Percentiles rank a stretch among this genome's conserved stretches.
phyloP scores from a whole-genome alignment of 352 stramenopile species.

The Phytophthora niederhauseri region DNA sequence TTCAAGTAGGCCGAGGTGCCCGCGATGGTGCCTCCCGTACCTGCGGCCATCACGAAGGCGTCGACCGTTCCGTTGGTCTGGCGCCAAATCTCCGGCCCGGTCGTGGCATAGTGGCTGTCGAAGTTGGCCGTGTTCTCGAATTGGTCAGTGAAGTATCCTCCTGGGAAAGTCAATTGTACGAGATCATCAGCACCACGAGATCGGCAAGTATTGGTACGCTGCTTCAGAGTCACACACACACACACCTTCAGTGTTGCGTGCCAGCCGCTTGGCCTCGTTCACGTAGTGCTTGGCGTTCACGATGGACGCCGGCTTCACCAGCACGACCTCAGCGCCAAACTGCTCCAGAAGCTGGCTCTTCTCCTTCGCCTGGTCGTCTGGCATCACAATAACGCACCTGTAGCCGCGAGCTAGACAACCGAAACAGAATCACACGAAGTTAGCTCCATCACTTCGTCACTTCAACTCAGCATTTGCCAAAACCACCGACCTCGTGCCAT shows the following conservation, averaged over 20 bases:
- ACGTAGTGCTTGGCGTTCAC: slow-evolving; percentile 98
- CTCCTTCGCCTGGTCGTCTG: slow-evolving; percentile 97
- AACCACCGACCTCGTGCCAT: slow-evolving; percentile 78
- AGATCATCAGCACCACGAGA: background rate
- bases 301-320: slow-evolving; percentile 94
- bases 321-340: slow-evolving; percentile 88
- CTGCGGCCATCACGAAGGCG: slow-evolving; percentile 98
- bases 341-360: slow-evolving; percentile 83
- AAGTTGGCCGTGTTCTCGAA: slow-evolving; percentile 99
- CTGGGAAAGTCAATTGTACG: slow-evolving; percentile 30
- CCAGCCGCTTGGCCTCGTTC: slow-evolving; percentile 93
- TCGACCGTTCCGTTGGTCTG: slow-evolving; percentile 93
- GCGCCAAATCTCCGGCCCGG: slow-evolving; percentile 96
- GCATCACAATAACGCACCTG: slow-evolving; percentile 96
- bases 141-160: slow-evolving; percentile 97
- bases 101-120: slow-evolving; percentile 93
- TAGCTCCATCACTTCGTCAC: slow-evolving; percentile 3
- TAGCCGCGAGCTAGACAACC: slow-evolving; percentile 87
- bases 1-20: slow-evolving; percentile 96
- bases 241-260: slow-evolving; percentile 79
- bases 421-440: background rate
- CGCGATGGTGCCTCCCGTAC: slow-evolving; percentile 98
- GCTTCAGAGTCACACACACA: background rate
- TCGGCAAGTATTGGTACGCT: background rate
- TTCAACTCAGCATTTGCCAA: slow-evolving; percentile 2